These are phyloP conservation scores for Capillidium heterosporum DNA, from an alignment of 371 early-diverging fungal genomes.

Conservation along the genomic window DNA sequence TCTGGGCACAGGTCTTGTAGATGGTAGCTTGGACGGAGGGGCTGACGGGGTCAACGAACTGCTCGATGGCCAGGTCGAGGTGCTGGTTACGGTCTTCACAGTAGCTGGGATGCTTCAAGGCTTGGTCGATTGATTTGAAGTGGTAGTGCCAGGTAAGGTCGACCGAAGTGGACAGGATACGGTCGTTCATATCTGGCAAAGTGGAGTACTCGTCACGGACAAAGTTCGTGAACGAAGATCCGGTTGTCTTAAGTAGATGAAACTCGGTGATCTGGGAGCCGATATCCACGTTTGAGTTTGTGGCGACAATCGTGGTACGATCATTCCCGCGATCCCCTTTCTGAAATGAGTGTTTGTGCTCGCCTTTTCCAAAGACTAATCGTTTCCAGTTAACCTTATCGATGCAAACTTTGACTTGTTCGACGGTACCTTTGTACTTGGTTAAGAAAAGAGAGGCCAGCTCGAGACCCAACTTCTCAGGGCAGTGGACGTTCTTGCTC, in stretches of 20 bases:
- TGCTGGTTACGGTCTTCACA: conserved; percentile 38
- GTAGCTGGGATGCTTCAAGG: conserved; percentile 9
- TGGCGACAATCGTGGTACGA: conserved; percentile 33
- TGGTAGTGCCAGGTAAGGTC: conserved; percentile 46
- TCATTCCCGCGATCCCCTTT: conserved; percentile 60
- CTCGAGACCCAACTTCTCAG: conserved; percentile 55
- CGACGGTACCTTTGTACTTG: conserved; percentile 43
- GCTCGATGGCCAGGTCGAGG: conserved; percentile 16
- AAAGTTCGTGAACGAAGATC: conserved; percentile 63
- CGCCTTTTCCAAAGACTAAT: conserved; percentile 39
- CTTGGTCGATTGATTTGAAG: not conserved
- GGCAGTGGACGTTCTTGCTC: conserved; percentile 41
- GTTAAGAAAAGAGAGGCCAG: conserved; percentile 48
- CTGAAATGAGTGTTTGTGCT: conserved; percentile 60
- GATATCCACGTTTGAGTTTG: conserved; percentile 24
- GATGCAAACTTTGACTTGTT: conserved; percentile 46
- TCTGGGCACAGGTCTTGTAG: conserved; percentile 44
- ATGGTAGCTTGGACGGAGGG: conserved; percentile 57
- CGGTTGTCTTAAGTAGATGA: conserved; percentile 57
- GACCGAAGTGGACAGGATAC: conserved; percentile 61
- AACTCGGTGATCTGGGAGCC: conserved; percentile 42
- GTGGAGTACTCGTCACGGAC: conserved; percentile 59
- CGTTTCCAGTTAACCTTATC: conserved; percentile 62
- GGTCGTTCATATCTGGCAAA: conserved; percentile 53
- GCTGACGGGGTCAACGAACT: conserved; percentile 49